phyloP scores from a whole-genome alignment of 306 rosid genomes.

The Sophora flavescens region DNA sequence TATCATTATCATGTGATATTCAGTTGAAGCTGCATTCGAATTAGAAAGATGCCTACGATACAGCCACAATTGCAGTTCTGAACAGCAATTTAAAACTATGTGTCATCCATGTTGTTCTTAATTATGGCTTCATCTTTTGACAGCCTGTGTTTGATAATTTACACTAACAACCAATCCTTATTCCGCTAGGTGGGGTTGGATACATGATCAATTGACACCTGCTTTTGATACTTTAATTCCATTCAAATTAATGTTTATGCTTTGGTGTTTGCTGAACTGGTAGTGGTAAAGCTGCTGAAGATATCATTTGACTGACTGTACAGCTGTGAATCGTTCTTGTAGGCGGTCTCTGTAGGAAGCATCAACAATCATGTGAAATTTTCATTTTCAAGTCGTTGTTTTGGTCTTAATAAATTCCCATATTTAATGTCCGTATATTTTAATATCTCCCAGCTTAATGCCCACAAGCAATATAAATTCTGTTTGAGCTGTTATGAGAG shows the following conservation, averaged over 20 bases:
- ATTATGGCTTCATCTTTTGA: constrained; percentile 7
- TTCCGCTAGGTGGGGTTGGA: neutral
- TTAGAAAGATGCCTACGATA: neutral
- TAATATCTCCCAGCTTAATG: constrained; percentile 1
- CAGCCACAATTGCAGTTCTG: neutral
- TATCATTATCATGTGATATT: neutral
- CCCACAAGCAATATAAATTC: neutral
- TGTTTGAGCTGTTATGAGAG: constrained; percentile 9
- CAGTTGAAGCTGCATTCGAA: neutral
- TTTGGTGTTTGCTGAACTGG: constrained; percentile 12
- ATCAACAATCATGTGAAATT: neutral
- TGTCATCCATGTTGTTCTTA: neutral
- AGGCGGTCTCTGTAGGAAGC: constrained; percentile 13
- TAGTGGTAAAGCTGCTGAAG: neutral
- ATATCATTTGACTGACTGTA: constrained; percentile 1
- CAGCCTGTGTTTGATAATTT: constrained; percentile 1
- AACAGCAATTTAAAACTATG: neutral
- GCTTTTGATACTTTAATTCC: constrained; percentile 20
- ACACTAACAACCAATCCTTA: neutral
- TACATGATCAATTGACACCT: constrained; percentile 3
- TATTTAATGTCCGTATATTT: neutral
- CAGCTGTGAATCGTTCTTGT: constrained; percentile 18
- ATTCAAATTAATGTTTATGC: constrained; percentile 3
- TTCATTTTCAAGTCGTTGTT: constrained; percentile 7
- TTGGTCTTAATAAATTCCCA: constrained; percentile 15